Conservation (phyloP, 2,329 filamentous ascomycete species). For the Cladosporium austrohemisphaericum region DNA sequence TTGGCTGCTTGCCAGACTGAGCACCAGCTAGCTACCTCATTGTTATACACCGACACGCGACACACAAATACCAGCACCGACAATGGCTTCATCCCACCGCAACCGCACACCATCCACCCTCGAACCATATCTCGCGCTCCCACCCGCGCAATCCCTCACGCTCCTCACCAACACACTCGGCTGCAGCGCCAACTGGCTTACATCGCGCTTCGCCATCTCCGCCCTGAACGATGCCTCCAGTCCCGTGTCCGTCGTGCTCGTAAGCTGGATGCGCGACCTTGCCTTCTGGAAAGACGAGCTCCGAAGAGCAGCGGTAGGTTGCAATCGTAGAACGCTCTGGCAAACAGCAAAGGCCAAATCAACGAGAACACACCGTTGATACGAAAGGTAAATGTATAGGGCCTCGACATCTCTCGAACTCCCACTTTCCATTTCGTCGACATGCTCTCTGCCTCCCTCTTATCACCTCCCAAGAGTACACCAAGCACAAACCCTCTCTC, state of each 20-base stretch:
- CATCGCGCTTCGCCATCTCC: constrained; percentile 49
- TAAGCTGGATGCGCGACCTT: constrained; percentile 77
- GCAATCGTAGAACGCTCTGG: background rate
- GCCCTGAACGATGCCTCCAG: constrained; percentile 36
- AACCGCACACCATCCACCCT: constrained; percentile 59
- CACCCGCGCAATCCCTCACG: constrained; percentile 56
- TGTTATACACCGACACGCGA: no score
- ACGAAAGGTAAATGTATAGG: constrained; percentile 14
- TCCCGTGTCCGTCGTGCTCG: constrained; percentile 57
- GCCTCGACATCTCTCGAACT: constrained; percentile 14
- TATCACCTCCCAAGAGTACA: constrained; percentile 3
- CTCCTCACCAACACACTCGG: constrained; percentile 64
- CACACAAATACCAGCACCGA: no score
- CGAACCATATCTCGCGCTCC: constrained; percentile 60
- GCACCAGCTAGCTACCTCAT: no score
- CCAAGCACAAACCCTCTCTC: background rate
- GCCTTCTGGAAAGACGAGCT: constrained; percentile 73
- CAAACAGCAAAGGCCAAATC: background rate
- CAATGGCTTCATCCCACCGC: constrained; percentile 16
- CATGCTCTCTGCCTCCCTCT: constrained; percentile 43
- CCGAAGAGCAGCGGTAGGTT: constrained; percentile 23
- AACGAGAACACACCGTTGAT: constrained; percentile 3
- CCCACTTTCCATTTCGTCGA: constrained; percentile 68
- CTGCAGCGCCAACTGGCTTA: constrained; percentile 53
- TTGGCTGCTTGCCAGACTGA: no score